phyloP scores from a whole-genome alignment of 352 stramenopile species.

The Globisporangium splendens region DNA sequence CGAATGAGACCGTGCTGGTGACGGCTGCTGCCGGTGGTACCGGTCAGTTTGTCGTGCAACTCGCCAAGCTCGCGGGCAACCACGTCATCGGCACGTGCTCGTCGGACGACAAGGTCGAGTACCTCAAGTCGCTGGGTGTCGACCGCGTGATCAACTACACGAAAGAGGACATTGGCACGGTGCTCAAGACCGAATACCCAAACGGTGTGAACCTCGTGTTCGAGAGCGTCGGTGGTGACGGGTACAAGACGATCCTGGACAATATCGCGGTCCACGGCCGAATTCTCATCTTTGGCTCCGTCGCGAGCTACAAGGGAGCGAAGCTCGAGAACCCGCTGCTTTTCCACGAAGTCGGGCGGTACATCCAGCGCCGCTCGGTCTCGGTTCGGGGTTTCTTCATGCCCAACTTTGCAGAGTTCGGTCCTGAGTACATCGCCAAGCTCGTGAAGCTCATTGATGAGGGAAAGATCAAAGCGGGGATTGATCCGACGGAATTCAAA shows the following conservation, averaged over 20 bases:
- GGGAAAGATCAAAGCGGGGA: conserved; percentile 35
- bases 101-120: conserved; percentile 56
- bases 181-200: conserved; percentile 70
- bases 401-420: conserved; percentile 23
- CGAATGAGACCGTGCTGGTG: conserved; percentile 57
- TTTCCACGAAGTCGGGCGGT: neutral
- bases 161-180: conserved; percentile 49
- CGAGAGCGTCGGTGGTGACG: conserved; percentile 55
- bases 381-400: neutral
- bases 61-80: conserved; percentile 70
- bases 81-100: conserved; percentile 45
- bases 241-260: conserved; percentile 41
- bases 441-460: conserved; percentile 40
- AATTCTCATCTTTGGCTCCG: conserved; percentile 55
- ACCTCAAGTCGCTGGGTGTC: conserved; percentile 33
- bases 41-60: conserved; percentile 62
- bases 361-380: neutral
- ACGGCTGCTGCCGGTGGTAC: conserved; percentile 28
- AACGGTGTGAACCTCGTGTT: conserved; percentile 68
- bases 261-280: conserved; percentile 58
- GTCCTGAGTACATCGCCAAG: conserved; percentile 32
- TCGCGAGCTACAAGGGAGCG: conserved; percentile 44
- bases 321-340: conserved; percentile 7
- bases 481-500: conserved; percentile 35
- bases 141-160: conserved; percentile 88